These are phyloP conservation scores for Schwanniomyces yamadae DNA, from an alignment of 805 yeast species.

Conservation along the genomic window DNA sequence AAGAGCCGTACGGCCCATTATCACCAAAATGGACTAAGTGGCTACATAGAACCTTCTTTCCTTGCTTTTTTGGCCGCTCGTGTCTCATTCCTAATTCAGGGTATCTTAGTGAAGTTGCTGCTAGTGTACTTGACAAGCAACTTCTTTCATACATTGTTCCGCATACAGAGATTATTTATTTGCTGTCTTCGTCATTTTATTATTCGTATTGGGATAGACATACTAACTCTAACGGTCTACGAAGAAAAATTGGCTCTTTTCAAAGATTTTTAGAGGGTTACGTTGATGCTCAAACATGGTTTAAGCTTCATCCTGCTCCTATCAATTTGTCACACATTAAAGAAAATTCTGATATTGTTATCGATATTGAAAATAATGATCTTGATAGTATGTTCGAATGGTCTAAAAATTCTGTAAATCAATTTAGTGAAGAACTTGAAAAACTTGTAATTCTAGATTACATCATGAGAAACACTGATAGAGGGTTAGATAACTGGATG, in stretches of 20 bases:
- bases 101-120: conserved; percentile 70
- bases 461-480: conserved; percentile 70
- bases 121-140: conserved; percentile 62
- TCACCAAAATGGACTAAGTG: conserved; percentile 81
- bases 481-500: conserved; percentile 82
- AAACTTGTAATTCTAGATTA: conserved; percentile 70
- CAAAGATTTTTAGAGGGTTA: conserved; percentile 63
- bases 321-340: conserved; percentile 18
- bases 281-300: conserved; percentile 59
- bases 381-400: conserved; percentile 42
- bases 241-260: conserved; percentile 61
- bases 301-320: conserved; percentile 57
- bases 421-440: conserved; percentile 62
- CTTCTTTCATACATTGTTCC: conserved; percentile 63
- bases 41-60: conserved; percentile 72
- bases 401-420: conserved; percentile 48
- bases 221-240: conserved; percentile 25
- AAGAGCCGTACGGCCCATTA: conserved; percentile 76
- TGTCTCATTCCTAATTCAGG: conserved; percentile 74
- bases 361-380: conserved; percentile 10
- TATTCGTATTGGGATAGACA: conserved; percentile 49
- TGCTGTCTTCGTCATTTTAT: conserved; percentile 51
- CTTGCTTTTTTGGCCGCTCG: conserved; percentile 73
- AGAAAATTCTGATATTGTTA: conserved; percentile 17
- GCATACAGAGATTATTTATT: conserved; percentile 54